These are phyloP conservation scores for Botrytis porri DNA, from an alignment of 2,329 filamentous ascomycete genomes.

Conservation along the genomic window DNA sequence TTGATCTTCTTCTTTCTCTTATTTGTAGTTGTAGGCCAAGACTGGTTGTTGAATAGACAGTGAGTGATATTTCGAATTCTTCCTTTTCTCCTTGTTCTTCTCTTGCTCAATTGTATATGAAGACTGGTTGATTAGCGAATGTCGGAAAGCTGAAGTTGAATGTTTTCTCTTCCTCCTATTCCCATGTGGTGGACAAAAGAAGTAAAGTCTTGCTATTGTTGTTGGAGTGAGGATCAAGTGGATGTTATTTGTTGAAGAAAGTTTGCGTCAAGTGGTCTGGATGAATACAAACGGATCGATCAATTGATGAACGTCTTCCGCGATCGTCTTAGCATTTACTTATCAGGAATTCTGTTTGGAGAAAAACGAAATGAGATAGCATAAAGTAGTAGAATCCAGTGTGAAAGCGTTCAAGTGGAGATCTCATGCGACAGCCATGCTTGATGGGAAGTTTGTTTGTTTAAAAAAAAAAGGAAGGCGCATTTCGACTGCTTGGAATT, in stretches of 20 bases:
- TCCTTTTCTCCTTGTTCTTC: background rate
- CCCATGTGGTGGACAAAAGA: background rate
- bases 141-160: background rate
- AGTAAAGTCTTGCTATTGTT: background rate
- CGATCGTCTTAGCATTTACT: background rate
- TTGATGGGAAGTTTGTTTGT: slow-evolving; percentile 4
- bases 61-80: background rate
- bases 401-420: background rate
- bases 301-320: background rate
- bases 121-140: background rate
- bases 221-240: background rate
- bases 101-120: background rate
- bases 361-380: background rate
- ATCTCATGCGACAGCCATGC: background rate
- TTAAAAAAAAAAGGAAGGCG: background rate
- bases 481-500: slow-evolving; percentile 3
- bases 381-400: background rate
- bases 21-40: background rate
- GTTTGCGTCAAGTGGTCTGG: background rate
- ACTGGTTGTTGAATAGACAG: background rate
- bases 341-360: background rate
- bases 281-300: background rate
- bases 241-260: background rate
- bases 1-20: background rate
- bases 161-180: background rate